Evolutionary conservation across 768 basidiomycete genomes (phyloP), one percentile per base, ranked within the genome.

Genomic region (Boletus tomentosulus): DNA sequence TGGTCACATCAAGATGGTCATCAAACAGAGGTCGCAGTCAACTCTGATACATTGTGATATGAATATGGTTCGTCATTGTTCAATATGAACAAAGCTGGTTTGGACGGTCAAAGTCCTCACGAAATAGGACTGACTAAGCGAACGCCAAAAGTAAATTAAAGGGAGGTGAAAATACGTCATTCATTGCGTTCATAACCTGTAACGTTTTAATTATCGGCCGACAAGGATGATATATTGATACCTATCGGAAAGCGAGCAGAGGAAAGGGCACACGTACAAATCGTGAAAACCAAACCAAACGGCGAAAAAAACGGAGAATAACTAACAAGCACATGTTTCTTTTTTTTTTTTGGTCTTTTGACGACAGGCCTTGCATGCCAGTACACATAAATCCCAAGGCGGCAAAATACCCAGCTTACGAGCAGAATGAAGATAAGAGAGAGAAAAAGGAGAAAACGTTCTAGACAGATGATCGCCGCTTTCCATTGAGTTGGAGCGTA

Each of bases 371-470:
- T 4, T 45, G 43, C 25, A 8, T 44, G 28, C 25, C 10, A 3
- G 44, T 45, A 45, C 28, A 50, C 27, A 51, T 34, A 55, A 42
- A 45, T 37, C 27, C 38, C 28, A 39, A 48, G 43, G 46, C 37
- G 46, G 16, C 31, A 48, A 54, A 25, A 45, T 22, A 7, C 12
- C 15, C 24, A 11, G 41, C 24, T 51, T 28, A 42, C 42, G 46
- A 31, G 34, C 27, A 7, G 44, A 33, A 52, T 45, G 41, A 50
- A 27, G 25, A 44, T 22, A 27, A 25, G 31, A 39, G 22, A 39
- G 16, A 30, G 33, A n/a, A 37, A 38, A 19, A 38, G 41, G 39
- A 28, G 19, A 34, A 27, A 54, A 45, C 22, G 42, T 54, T 48
- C 49, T 31, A 12, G 53, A 31, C 25, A 44, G n/a, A 39, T 24